phyloP scores from a whole-genome alignment of 2,329 filamentous ascomycete genomes.

The Epichloe sp. region DNA sequence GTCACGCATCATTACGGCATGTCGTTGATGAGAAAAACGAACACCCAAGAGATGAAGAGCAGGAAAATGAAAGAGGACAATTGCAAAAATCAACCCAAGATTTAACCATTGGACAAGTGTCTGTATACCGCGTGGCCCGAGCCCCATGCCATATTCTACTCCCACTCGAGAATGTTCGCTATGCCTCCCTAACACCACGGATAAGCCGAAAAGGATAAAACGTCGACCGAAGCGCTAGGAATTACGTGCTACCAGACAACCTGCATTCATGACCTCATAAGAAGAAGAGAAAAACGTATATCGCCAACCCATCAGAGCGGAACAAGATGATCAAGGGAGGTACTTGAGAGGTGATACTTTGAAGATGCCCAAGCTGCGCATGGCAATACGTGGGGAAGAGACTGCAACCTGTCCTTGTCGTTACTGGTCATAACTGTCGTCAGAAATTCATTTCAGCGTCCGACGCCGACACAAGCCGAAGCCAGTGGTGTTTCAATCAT shows the following conservation, averaged over 20 bases:
- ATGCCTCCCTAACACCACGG: constrained; percentile 3
- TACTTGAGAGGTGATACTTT: not conserved
- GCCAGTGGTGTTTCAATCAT: constrained; percentile 25
- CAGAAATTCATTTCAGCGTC: not conserved
- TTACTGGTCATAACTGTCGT: constrained; percentile 7
- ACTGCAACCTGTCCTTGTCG: constrained; percentile 2
- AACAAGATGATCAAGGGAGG: not conserved
- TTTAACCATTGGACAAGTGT: not conserved
- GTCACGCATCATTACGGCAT: too few relatives aligned
- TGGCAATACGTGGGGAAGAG: not conserved
- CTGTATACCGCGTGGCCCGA: constrained; percentile 5
- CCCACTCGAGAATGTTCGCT: constrained; percentile 4
- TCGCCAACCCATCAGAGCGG: constrained; percentile 12
- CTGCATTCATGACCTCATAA: constrained; percentile 20
- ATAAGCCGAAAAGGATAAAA: not conserved
- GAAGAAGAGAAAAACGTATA: constrained; percentile 16
- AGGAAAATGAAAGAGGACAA: not conserved
- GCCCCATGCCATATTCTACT: constrained; percentile 1
- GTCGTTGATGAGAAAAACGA: too few relatives aligned
- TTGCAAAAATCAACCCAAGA: not conserved
- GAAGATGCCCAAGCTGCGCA: not conserved
- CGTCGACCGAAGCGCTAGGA: not conserved
- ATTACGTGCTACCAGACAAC: constrained; percentile 2
- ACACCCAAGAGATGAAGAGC: not conserved
- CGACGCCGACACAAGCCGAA: not conserved